Conservation (phyloP, 208 protist species). For the Cochliopodium minus region DNA sequence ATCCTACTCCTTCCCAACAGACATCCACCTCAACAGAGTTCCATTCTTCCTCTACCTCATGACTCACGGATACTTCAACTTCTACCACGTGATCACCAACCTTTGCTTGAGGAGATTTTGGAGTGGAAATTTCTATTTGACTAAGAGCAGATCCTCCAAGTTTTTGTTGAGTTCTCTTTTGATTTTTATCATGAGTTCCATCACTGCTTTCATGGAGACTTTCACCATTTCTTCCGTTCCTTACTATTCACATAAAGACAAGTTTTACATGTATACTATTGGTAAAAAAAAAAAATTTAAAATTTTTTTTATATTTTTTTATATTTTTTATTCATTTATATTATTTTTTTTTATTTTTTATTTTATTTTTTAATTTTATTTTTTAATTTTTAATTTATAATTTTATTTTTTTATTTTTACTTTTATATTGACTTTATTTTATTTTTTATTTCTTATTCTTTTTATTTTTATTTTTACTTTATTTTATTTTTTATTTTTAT, state of each 20-base stretch:
- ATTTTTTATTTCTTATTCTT: no score
- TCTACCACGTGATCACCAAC: slow-evolving; percentile 32
- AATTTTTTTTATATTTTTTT: no score
- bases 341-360: no score
- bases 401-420: no score
- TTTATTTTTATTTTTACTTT: no score
- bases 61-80: slow-evolving; percentile 36
- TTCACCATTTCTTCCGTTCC: slow-evolving; percentile 31
- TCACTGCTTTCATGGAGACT: slow-evolving; percentile 42
- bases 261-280: slow-evolving; percentile 29
- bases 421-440: no score
- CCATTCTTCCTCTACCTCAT: slow-evolving; percentile 29
- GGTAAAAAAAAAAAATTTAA: no score
- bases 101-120: slow-evolving; percentile 28
- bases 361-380: no score
- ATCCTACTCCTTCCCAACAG: slow-evolving; percentile 25
- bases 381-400: no score
- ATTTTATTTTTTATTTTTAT: no score
- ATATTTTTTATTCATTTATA: no score
- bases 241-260: slow-evolving; percentile 30
- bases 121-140: slow-evolving; percentile 1
- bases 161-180: slow-evolving; percentile 16
- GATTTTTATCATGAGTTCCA: slow-evolving; percentile 22
- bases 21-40: slow-evolving; percentile 26
- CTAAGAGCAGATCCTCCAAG: neutral